Evolutionary conservation across 1,284 basidiomycete species (phyloP).

Genomic region (Cryptococcus floricola): DNA sequence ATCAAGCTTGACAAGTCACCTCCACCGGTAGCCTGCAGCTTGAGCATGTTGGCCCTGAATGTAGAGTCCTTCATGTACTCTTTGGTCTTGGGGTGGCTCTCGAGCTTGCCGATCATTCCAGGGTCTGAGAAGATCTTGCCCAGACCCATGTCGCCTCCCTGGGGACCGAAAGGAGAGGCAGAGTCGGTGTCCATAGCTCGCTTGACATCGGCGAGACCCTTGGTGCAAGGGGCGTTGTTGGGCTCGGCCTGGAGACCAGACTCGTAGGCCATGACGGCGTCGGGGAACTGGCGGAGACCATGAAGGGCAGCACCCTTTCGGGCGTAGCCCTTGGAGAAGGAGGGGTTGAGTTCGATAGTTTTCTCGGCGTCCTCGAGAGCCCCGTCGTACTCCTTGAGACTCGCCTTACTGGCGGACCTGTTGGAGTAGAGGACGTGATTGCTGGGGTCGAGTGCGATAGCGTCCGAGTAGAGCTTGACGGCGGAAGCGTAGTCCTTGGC

Average conservation of each 20-base stretch:
- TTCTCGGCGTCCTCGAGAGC: constrained; percentile 88
- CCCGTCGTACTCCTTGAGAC: constrained; percentile 69
- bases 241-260: constrained; percentile 72
- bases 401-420: constrained; percentile 81
- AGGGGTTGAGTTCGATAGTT: constrained; percentile 68
- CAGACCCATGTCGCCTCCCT: constrained; percentile 55
- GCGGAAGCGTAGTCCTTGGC: constrained; percentile 89
- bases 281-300: constrained; percentile 71
- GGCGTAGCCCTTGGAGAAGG: constrained; percentile 87
- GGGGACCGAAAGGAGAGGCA: constrained; percentile 18
- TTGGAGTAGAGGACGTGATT: constrained; percentile 93
- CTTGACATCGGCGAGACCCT: constrained; percentile 81
- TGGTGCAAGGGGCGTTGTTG: constrained; percentile 72
- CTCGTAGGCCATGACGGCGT: constrained; percentile 66
- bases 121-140: constrained; percentile 83
- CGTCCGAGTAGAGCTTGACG: constrained; percentile 74
- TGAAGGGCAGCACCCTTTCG: constrained; percentile 94
- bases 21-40: constrained; percentile 46
- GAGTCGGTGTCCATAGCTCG: constrained; percentile 56
- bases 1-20: constrained; percentile 51
- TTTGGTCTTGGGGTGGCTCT: constrained; percentile 77
- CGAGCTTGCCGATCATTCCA: constrained; percentile 74
- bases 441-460: constrained; percentile 73
- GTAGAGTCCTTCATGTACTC: constrained; percentile 76
- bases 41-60: constrained; percentile 63